Evolutionary conservation across 345 rosid genomes (phyloP).

Genomic region (Bruguiera sexangula): DNA sequence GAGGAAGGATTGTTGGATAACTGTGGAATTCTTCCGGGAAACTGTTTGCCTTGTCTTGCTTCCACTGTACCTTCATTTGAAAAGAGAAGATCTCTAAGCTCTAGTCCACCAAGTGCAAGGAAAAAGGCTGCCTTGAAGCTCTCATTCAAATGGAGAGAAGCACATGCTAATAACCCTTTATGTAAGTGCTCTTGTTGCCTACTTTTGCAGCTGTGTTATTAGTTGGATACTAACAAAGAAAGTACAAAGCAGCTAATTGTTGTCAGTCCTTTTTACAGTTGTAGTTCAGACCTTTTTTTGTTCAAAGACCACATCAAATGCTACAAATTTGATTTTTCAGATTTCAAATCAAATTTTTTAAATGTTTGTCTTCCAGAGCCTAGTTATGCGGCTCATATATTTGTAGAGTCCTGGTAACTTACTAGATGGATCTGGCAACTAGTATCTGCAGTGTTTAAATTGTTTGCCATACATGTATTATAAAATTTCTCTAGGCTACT

Average conservation of each 20-base stretch:
- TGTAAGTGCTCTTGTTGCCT: constrained; percentile 14
- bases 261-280: neutral
- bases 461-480: too few species aligned
- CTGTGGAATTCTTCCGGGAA: constrained; percentile 34
- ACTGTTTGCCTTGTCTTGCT: constrained; percentile 36
- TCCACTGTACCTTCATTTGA: constrained; percentile 24
- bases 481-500: neutral
- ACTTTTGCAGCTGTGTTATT: neutral
- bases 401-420: neutral
- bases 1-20: constrained; percentile 28
- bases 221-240: neutral
- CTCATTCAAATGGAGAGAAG: constrained; percentile 35
- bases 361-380: too few species aligned
- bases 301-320: too few species aligned
- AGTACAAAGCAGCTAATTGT: neutral
- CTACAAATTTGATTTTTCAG: too few species aligned
- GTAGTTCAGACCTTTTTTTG: too few species aligned
- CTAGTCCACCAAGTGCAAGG: constrained; percentile 33
- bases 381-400: too few species aligned
- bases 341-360: too few species aligned
- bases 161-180: constrained; percentile 17
- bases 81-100: constrained; percentile 30
- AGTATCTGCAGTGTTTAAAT: neutral
- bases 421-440: neutral
- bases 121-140: constrained; percentile 24